Conservation (phyloP, 371 early-diverging fungal species). For the Circinella minor region DNA sequence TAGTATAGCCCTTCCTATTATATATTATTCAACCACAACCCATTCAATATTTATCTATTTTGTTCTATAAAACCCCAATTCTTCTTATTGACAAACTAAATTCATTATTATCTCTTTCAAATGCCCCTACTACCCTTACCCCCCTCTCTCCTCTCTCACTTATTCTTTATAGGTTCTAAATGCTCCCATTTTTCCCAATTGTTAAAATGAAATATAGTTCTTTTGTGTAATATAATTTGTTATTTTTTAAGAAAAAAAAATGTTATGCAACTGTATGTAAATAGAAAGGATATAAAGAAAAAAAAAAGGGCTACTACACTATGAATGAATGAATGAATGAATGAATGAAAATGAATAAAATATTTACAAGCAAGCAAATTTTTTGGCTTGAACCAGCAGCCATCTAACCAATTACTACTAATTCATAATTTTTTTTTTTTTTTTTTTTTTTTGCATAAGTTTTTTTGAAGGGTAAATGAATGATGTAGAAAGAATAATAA, state of each 20-base stretch:
- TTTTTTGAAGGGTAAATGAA: not conserved
- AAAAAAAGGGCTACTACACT: constrained; percentile 12
- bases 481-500: not conserved
- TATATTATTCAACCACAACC: too few species aligned
- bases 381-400: constrained; percentile 7
- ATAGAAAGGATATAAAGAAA: not conserved
- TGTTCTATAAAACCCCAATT: too few species aligned
- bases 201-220: too few species aligned
- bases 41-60: too few species aligned
- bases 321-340: too few species aligned
- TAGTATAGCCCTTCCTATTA: not conserved
- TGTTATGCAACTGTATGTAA: constrained; percentile 5
- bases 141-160: too few species aligned
- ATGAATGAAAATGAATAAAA: not conserved
- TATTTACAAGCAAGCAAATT: constrained; percentile 16
- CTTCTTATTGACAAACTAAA: too few species aligned
- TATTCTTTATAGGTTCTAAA: too few species aligned
- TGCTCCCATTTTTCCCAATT: too few species aligned
- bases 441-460: not conserved
- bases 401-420: constrained; percentile 16
- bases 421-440: constrained; percentile 7
- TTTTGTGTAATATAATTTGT: not conserved
- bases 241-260: not conserved
- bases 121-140: too few species aligned
- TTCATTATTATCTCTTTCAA: too few species aligned